Conservation (phyloP, 1,284 basidiomycete species). For the Omphalotus olearius region DNA sequence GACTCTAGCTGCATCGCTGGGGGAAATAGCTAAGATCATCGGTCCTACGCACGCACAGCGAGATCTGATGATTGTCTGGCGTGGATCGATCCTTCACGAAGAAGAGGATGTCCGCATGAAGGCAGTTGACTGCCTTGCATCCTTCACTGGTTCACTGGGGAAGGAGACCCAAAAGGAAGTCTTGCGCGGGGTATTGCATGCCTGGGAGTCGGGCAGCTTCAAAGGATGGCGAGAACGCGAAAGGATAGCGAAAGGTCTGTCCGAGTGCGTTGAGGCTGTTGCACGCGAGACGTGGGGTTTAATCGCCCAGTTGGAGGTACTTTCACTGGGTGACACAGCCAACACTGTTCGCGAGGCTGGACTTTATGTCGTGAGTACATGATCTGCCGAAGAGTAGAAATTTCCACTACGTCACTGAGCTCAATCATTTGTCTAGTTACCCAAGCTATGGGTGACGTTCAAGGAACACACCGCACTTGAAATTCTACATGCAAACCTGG, state of each 20-base stretch:
- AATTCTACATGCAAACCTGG: conserved; percentile 46
- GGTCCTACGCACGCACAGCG: conserved; percentile 62
- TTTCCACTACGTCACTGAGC: conserved; percentile 18
- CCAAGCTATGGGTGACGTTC: conserved; percentile 48
- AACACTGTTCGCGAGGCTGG: conserved; percentile 83
- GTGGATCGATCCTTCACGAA: conserved; percentile 48
- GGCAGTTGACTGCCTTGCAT: conserved; percentile 59
- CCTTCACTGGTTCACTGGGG: conserved; percentile 56
- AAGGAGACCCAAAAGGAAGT: conserved; percentile 45
- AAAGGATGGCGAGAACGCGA: conserved; percentile 86
- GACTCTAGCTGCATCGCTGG: conserved; percentile 83
- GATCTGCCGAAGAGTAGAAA: conserved; percentile 1
- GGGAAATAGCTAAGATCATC: conserved; percentile 87
- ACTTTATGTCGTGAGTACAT: conserved; percentile 55
- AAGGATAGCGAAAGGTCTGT: conserved; percentile 55
- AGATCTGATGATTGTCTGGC: conserved; percentile 79
- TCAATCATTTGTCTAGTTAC: conserved; percentile 37
- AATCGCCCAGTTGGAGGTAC: conserved; percentile 46
- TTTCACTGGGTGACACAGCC: conserved; percentile 75
- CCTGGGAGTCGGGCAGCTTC: conserved; percentile 62
- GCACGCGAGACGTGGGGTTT: conserved; percentile 27
- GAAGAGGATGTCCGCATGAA: conserved; percentile 73
- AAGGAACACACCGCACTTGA: conserved; percentile 34
- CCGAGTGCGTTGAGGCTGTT: conserved; percentile 38
- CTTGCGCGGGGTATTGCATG: conserved; percentile 47